phyloP scores from a whole-genome alignment of 2,329 filamentous ascomycete species.

The Talaromyces sp. region DNA sequence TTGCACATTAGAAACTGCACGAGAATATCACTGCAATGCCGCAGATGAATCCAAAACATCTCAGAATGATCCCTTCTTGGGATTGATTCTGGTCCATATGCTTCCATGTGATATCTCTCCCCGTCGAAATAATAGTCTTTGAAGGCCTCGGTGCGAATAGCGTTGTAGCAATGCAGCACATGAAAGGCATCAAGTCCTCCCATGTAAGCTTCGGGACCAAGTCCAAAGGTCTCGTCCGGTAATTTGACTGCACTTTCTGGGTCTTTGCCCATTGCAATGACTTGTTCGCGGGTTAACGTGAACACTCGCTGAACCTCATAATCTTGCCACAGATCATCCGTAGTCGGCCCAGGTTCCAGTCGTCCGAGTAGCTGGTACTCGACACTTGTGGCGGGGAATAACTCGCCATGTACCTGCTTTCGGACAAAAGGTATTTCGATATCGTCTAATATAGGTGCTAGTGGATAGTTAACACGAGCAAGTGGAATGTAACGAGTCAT shows the following conservation, averaged over 20 bases:
- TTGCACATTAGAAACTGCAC: constrained; percentile 34
- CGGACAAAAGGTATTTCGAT: constrained; percentile 17
- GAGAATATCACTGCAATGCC: constrained; percentile 38
- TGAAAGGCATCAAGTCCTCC: constrained; percentile 39
- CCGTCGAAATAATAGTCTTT: constrained; percentile 19
- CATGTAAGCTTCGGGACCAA: constrained; percentile 33
- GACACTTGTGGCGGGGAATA: constrained; percentile 25
- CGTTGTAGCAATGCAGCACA: constrained; percentile 39
- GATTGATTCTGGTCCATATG: constrained; percentile 18
- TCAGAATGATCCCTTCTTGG: constrained; percentile 17
- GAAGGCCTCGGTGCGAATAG: constrained; percentile 28
- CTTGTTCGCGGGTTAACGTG: constrained; percentile 26
- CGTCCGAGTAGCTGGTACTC: constrained; percentile 24
- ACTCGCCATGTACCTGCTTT: constrained; percentile 24
- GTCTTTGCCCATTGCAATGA: constrained; percentile 30
- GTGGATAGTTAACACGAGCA: background rate
- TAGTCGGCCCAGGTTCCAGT: constrained; percentile 28
- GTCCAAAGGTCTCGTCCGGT: constrained; percentile 26
- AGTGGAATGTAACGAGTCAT: background rate
- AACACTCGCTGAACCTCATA: constrained; percentile 27
- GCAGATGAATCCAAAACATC: constrained; percentile 27
- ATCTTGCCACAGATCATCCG: constrained; percentile 30
- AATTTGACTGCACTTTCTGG: constrained; percentile 23
- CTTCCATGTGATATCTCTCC: constrained; percentile 17
- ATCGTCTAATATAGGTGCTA: constrained; percentile 20